Evolutionary conservation across 2,329 filamentous ascomycete species (phyloP), one percentile per base, ranked within the genome.

Genomic region (Diplocarpon mali): DNA sequence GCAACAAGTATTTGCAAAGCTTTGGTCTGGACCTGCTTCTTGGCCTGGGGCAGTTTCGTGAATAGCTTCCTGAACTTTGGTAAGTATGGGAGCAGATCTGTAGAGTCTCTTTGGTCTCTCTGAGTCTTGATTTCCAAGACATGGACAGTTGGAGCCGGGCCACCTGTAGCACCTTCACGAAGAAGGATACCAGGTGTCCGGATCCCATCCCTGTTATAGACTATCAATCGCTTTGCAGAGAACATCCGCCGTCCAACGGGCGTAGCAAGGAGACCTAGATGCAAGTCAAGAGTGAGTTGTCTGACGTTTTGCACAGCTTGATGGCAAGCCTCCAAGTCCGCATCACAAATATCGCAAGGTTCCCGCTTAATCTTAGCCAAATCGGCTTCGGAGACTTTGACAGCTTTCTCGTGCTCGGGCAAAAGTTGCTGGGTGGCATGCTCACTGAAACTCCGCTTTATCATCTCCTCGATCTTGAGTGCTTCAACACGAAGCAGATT

Each of bases 391-490:
- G 89, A 93, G 2, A 95, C 56, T 62, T 90, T 88, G 49, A 98
- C 87, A 46, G 88, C 84, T 64, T 94, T 94, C 65, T 98, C 89
- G 57, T 96, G 90, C 64, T 96, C 89, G 0, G 92, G 92, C 1
- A 96, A 70, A 11, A 96, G 67, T 50, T 93, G 89, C 61, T 98
- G 92, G 0, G 90, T 96, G 17, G 90, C 90, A 65, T 98, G 92
- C 64, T 98, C 92, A 42, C 90, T 95, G 70, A 98, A 98, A 63
- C 89, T 95, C 53, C 92, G 83, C 73, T 98, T 98, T 70, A 98
- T 98, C 92, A 98, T 98, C 66, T 98, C 92, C 63, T 98, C 92
- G 56, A 98, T 96, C 68, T 95, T 96, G 53, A 98, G 68, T 2
- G 92, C 92, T 64, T 98, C 92, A 2, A 98, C 92, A 30, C 92